Evolutionary conservation across 176 grass and related monocot species (phyloP), one percentile per base, ranked within the genome.

Genomic region (Aechmea fasciata): DNA sequence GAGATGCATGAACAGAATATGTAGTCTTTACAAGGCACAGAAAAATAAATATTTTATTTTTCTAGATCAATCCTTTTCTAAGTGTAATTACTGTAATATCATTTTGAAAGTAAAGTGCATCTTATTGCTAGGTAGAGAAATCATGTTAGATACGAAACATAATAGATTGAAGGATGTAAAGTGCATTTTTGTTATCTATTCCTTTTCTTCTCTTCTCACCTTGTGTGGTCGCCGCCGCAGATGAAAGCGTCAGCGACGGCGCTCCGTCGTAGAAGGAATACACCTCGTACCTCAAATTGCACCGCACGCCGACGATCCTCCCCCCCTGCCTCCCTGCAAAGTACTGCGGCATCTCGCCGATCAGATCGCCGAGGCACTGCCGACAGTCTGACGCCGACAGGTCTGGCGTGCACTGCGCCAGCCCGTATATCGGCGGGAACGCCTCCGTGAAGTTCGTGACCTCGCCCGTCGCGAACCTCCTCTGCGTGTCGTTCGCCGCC

Each of bases 251-350:
- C 10, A 86, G 2, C 70, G 26, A 81, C 28, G 82, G 50, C 19
- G 0, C 2, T 28, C 18, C 65, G 0, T 15, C 19, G 62, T 70
- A 83, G 83, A 90, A 90, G 49, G 70, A 9, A 19, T 81, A 24
- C 11, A 71, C 20, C 70, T 91, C 83, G 74, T 75, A 86, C 81
- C 88, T 86, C 24, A 84, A 13, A 17, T 41, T 65, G 67, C 88
- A 91, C 12, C 83, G 67, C 76, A 82, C 69, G 15, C 80, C 83
- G 8, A 86, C 41, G 9, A 83, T 50, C 81, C 84, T 80, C 9
- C 70, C 88, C 8, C 83, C 87, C 1, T 78, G 4, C 50, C 20
- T 53, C 47, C 80, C 80, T 0, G 22, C 12, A 23, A 72, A 67
- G 15, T 1, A 69, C 5, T 1, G 3, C 0, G 71, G 63, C 24